Base-by-base conservation (phyloP, 257 asterid species). In the Vinca minor region DNA sequence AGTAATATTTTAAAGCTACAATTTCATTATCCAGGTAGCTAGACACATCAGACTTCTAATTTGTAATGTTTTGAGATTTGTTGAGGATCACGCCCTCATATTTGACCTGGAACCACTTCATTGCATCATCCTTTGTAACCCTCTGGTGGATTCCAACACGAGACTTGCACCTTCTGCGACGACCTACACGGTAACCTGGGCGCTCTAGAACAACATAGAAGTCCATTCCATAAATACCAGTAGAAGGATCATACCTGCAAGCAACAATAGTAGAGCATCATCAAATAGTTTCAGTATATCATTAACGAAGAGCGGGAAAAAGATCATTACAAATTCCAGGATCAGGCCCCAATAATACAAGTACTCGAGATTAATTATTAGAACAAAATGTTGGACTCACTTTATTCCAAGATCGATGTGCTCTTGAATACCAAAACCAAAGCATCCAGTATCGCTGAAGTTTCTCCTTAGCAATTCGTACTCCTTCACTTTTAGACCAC, bases 381-480 rank as follows among this genome's bases (percentile, higher is more conserved):
- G n/a, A n/a, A n/a, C n/a, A 66, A 55, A 20, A 57, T 6, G 5
- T 3, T 0, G 2, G 13, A 34, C 79, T 69, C 63, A 75, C 83
- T 78, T 78, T 36, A 78, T 78, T 35, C 83, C 83, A 62, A 78
- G 81, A 69, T 78, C 83, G 58, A 78, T 78, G 67, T 79, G 81
- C 69, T 79, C 84, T 67, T 79, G 84, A 64, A 79, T 79, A 57
- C 81, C 84, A 61, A 79, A 79, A 15, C 84, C 84, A 67, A 79
- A 79, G 69, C 84, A 79, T 20, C 84, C 84, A 60, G 84, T 79
- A 1, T 79, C 81, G 20, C 84, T 76, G 65, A 79, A 79, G 70
- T 76, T 79, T 69, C 77, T 73, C 13, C 84, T 67, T 36, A 79
- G 58, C 64, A 79, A 58, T 68, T 79, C 81, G n/a, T 79, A 79